phyloP scores from a whole-genome alignment of 805 yeast genomes.

The Kurtzmaniella cleridarum region DNA sequence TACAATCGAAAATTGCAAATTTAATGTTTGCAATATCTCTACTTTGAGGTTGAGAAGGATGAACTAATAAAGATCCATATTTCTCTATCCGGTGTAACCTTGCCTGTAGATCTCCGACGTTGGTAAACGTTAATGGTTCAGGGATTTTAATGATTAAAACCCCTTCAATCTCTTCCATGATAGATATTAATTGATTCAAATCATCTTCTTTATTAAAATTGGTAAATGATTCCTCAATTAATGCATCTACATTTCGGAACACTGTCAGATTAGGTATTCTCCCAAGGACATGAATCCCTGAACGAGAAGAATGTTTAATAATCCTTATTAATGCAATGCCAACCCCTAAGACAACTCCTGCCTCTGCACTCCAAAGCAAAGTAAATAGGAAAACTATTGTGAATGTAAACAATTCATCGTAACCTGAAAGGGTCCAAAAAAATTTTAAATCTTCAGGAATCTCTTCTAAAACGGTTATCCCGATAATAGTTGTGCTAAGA shows the following conservation, averaged over 20 bases:
- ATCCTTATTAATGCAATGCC: constrained; percentile 29
- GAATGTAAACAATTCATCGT: constrained; percentile 22
- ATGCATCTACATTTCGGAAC: constrained; percentile 69
- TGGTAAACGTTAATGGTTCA: constrained; percentile 85
- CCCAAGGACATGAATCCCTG: constrained; percentile 80
- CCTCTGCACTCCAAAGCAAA: constrained; percentile 33
- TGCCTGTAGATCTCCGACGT: constrained; percentile 68
- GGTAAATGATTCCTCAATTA: constrained; percentile 33
- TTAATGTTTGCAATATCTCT: constrained; percentile 37
- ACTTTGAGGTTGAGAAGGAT: constrained; percentile 65
- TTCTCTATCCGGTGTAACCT: constrained; percentile 65
- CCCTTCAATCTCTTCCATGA: constrained; percentile 52
- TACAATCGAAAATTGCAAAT: constrained; percentile 66
- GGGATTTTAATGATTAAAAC: constrained; percentile 77
- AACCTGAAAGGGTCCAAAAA: constrained; percentile 26
- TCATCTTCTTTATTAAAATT: constrained; percentile 15
- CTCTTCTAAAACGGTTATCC: constrained; percentile 48
- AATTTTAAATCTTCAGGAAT: constrained; percentile 28
- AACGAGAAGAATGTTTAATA: constrained; percentile 70
- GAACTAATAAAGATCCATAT: constrained; percentile 69
- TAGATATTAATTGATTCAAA: constrained; percentile 17
- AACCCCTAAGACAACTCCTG: constrained; percentile 33
- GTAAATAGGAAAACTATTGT: constrained; percentile 19
- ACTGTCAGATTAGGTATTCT: constrained; percentile 39
- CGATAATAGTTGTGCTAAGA: constrained; percentile 30